Evolutionary conservation across 768 basidiomycete genomes (phyloP), one percentile per base, ranked within the genome.

Genomic region (Lentinula boryana): DNA sequence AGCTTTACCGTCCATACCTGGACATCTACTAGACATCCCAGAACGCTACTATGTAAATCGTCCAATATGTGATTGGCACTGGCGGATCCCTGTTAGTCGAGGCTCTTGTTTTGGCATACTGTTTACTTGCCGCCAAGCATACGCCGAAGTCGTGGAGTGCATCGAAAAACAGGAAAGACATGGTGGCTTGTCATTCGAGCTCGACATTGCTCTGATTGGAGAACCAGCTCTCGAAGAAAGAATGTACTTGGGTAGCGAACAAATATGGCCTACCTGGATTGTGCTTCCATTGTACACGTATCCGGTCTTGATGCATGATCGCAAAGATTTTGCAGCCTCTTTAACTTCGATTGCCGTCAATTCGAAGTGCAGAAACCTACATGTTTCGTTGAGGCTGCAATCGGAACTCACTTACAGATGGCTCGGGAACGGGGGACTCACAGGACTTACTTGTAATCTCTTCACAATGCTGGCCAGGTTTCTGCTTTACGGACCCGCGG

Each of bases 91-190:
- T 8, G 36, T 23, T 7, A 31, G 38, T 43, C 36, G 38, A 41
- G 55, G 55, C 55, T 56, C 55, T 10, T 56, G 55, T n/a, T 56
- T 40, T 8, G 55, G 55, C 4, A 36, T 56, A 21, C 23, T 56
- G 15, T 56, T 44, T 21, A 27, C 55, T 41, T 56, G 55, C 55
- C 36, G 23, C 21, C 55, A 56, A 32, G 16, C 23, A 27, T 43
- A 56, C 15, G 27, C 38, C 21, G 55, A 56, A 27, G 16, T 56
- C 18, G 15, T 44, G 9, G 23, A 43, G 13, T 56, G 36, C 12
- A 23, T 56, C 40, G 55, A 56, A 43, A 40, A 27, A 10, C 55
- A 56, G 21, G 40, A 38, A 43, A 23, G 27, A 36, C 35, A 3
- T 12, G 46, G 46, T 1, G 46, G 46, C 46, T 23, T 54, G 31